These are phyloP conservation scores for Staphylotrichum longicolle DNA, from an alignment of 495 filamentous ascomycete genomes.

Conservation along the genomic window DNA sequence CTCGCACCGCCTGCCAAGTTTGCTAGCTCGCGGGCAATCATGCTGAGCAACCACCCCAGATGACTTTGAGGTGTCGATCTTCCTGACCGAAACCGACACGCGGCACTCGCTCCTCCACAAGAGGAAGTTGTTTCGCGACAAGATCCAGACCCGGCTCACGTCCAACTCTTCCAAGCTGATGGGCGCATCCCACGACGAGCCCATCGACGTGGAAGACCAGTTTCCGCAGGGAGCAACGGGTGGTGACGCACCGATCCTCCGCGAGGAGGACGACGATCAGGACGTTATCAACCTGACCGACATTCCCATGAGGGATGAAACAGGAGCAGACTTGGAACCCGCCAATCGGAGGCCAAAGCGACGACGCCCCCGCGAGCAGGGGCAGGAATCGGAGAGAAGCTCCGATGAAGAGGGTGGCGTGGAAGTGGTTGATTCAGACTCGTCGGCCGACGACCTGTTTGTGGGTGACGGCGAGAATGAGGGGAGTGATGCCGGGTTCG, in stretches of 20 bases:
- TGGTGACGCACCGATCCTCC: slow-evolving; percentile 37
- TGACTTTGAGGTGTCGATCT: slow-evolving; percentile 92
- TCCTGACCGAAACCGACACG: slow-evolving; percentile 83
- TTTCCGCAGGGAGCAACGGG: slow-evolving; percentile 40
- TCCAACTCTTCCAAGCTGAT: slow-evolving; percentile 60
- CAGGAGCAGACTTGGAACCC: slow-evolving; percentile 29
- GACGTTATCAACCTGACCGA: slow-evolving; percentile 42
- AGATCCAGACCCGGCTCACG: slow-evolving; percentile 49
- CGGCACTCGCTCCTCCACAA: slow-evolving; percentile 85
- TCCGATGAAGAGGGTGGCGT: slow-evolving; percentile 31
- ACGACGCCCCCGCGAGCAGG: slow-evolving; percentile 24
- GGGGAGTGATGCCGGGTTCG: slow-evolving; percentile 28
- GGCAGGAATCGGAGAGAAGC: slow-evolving; percentile 25
- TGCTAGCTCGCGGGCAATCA: background rate
- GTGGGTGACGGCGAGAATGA: slow-evolving; percentile 27
- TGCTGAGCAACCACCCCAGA: slow-evolving; percentile 51
- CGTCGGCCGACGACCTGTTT: slow-evolving; percentile 38
- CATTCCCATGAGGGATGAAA: slow-evolving; percentile 44
- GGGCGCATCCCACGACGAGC: slow-evolving; percentile 51
- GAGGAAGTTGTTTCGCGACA: slow-evolving; percentile 66
- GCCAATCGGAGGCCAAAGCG: slow-evolving; percentile 35
- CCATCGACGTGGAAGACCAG: slow-evolving; percentile 48
- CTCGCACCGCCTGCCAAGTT: background rate
- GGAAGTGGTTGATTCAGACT: slow-evolving; percentile 22
- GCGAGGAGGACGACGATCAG: slow-evolving; percentile 43